A percentile compares a stretch with the other conserved stretches of the same genome.
These are phyloP conservation scores for Arctium lappa DNA, from an alignment of 129 eudicot genomes.

Conservation along the genomic window DNA sequence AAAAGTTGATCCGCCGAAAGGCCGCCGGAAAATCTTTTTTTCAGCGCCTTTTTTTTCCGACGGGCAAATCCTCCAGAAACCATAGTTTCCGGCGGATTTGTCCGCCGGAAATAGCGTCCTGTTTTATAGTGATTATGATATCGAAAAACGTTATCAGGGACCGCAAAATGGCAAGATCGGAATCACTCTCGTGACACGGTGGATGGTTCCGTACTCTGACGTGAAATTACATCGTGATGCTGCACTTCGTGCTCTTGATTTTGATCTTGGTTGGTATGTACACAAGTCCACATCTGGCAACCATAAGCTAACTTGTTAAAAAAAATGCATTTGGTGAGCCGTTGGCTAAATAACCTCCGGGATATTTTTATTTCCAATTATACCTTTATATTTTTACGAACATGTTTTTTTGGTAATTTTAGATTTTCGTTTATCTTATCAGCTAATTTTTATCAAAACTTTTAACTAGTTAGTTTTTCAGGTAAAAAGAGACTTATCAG, in stretches of 20 bases:
- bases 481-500: not conserved
- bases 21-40: too few relatives aligned
- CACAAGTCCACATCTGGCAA: not conserved
- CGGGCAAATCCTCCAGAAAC: too few relatives aligned
- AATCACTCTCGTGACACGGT: constrained; percentile 44
- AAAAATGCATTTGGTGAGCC: not conserved
- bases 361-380: not conserved
- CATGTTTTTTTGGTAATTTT: not conserved
- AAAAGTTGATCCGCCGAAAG: too few relatives aligned
- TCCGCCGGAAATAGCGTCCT: too few relatives aligned
- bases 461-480: not conserved
- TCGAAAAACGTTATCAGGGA: constrained; percentile 28
- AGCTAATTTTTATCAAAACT: not conserved
- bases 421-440: not conserved
- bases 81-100: too few relatives aligned
- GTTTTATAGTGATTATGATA: not conserved
- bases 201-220: constrained; percentile 53
- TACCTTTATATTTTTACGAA: not conserved
- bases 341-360: too few relatives aligned
- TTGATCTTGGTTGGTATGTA: constrained; percentile 55
- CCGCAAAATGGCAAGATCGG: constrained; percentile 67
- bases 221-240: constrained; percentile 38
- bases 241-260: constrained; percentile 52
- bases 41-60: too few relatives aligned
- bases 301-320: not conserved